Percentiles rank a stretch among this genome's conserved stretches.
phyloP scores from a whole-genome alignment of 495 filamentous ascomycete species.

The Parathielavia appendiculata region DNA sequence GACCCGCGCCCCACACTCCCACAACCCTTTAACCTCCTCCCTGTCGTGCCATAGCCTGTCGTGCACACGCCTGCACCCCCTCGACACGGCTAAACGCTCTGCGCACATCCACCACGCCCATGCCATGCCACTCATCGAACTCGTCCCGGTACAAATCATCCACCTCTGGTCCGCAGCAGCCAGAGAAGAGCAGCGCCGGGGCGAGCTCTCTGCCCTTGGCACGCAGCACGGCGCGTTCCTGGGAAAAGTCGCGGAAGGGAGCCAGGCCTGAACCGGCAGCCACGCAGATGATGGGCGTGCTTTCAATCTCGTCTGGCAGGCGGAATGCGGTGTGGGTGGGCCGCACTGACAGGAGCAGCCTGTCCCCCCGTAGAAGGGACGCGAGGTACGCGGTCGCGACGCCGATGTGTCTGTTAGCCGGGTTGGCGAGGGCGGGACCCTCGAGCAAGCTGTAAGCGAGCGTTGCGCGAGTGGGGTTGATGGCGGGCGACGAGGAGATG shows the following conservation, averaged over 20 bases:
- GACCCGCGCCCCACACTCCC: slow-evolving; percentile 55
- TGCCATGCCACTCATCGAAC: slow-evolving; percentile 51
- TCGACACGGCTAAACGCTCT: slow-evolving; percentile 53
- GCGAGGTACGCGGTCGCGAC: slow-evolving; percentile 59
- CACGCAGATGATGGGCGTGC: slow-evolving; percentile 63
- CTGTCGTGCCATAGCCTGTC: slow-evolving; percentile 53
- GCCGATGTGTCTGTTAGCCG: slow-evolving; percentile 45
- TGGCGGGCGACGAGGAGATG: slow-evolving; percentile 70
- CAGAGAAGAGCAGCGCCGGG: slow-evolving; percentile 58
- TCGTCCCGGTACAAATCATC: slow-evolving; percentile 61
- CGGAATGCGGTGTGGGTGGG: slow-evolving; percentile 59
- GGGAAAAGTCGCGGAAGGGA: slow-evolving; percentile 65
- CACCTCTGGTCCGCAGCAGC: slow-evolving; percentile 52
- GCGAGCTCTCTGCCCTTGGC: slow-evolving; percentile 50
- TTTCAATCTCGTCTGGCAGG: slow-evolving; percentile 51
- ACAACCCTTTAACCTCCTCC: slow-evolving; percentile 48
- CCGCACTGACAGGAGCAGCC: slow-evolving; percentile 57
- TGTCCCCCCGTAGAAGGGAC: slow-evolving; percentile 56
- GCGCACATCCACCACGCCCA: slow-evolving; percentile 53
- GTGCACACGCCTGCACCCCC: slow-evolving; percentile 55
- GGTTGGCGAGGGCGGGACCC: slow-evolving; percentile 48
- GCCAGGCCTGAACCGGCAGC: slow-evolving; percentile 54
- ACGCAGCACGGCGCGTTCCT: slow-evolving; percentile 58
- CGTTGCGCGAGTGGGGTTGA: slow-evolving; percentile 52
- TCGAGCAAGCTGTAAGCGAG: slow-evolving; percentile 65